These are phyloP conservation scores for Anethum foeniculum DNA, from an alignment of 140 eudicot species.

Conservation along the genomic window DNA sequence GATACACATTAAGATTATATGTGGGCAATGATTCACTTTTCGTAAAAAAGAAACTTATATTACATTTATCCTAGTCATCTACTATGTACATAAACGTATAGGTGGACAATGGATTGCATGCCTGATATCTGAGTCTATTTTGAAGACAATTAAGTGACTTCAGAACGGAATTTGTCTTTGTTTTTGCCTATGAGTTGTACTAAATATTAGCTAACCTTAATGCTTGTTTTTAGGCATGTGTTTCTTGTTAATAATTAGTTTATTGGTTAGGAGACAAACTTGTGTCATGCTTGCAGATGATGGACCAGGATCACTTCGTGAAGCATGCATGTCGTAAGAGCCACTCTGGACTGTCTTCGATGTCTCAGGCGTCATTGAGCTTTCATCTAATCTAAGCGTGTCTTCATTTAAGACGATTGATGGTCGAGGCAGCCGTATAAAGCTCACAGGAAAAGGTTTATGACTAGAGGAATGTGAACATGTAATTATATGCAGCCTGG, in stretches of 20 bases:
- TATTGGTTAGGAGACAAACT: not conserved
- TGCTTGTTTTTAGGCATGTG: not conserved
- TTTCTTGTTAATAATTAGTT: too few relatives aligned
- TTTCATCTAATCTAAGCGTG: slow-evolving; percentile 54
- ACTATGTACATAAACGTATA: too few relatives aligned
- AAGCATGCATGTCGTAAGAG: slow-evolving; percentile 72
- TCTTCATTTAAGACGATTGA: slow-evolving; percentile 54
- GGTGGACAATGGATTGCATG: too few relatives aligned
- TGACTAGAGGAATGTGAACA: slow-evolving; percentile 78
- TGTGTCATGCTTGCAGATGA: slow-evolving; percentile 42
- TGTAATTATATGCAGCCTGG: slow-evolving; percentile 68
- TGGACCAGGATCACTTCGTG: slow-evolving; percentile 91
- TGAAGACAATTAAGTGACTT: too few relatives aligned
- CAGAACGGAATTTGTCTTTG: too few relatives aligned
- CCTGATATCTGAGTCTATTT: too few relatives aligned
- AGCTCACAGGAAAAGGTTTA: slow-evolving; percentile 63
- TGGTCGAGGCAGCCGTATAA: slow-evolving; percentile 76
- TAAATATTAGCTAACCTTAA: too few relatives aligned
- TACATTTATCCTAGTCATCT: too few relatives aligned
- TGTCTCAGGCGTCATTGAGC: slow-evolving; percentile 66
- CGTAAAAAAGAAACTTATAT: too few relatives aligned
- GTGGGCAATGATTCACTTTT: too few relatives aligned
- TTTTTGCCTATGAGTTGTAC: too few relatives aligned
- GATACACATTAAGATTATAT: too few relatives aligned
- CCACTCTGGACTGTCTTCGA: slow-evolving; percentile 77